Evolutionary conservation across 495 filamentous ascomycete species (phyloP).

Genomic region (Penicillium maclennaniae): DNA sequence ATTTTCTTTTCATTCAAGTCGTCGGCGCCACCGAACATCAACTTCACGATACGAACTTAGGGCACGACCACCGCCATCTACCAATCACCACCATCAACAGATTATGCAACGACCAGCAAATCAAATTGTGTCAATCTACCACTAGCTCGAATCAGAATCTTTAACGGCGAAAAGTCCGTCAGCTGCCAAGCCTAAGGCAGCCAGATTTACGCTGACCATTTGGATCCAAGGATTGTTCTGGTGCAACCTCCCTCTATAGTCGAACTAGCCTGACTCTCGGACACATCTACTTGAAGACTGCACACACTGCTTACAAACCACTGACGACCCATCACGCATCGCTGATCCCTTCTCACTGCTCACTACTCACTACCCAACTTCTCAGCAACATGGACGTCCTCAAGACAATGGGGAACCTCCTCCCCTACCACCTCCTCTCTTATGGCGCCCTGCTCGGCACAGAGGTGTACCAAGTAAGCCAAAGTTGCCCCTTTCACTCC

Average conservation of each 20-base stretch:
- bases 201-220: background rate
- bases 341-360: background rate
- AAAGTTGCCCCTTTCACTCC: background rate
- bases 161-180: background rate
- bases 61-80: background rate
- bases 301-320: background rate
- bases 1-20: background rate
- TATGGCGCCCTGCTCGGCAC: constrained; percentile 52
- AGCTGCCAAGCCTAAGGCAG: constrained; percentile 5
- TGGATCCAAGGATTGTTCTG: background rate
- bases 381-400: constrained; percentile 18
- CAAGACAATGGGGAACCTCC: constrained; percentile 17
- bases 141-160: background rate
- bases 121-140: background rate
- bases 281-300: background rate
- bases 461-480: constrained; percentile 43
- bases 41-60: background rate
- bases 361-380: too few relatives aligned
- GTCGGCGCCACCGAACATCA: background rate
- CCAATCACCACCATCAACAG: background rate
- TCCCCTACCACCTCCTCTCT: constrained; percentile 47
- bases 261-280: too few relatives aligned
- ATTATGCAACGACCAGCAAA: background rate
- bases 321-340: too few relatives aligned
- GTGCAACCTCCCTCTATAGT: background rate